Evolutionary conservation across 2,329 filamentous ascomycete species (phyloP), one percentile per base, ranked within the genome.

Genomic region (Lasiodiplodia theobromae): DNA sequence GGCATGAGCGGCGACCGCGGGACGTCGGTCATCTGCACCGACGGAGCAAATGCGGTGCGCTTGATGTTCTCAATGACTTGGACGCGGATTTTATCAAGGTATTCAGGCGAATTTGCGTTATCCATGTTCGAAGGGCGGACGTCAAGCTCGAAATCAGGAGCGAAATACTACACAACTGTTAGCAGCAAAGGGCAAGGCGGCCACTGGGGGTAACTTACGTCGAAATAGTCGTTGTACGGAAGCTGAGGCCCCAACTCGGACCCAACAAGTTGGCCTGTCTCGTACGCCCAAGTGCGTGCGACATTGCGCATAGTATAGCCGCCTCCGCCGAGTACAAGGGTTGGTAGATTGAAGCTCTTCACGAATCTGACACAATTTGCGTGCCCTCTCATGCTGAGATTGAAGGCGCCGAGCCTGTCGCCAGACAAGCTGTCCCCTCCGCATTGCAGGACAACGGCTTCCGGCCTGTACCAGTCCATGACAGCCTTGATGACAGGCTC

Each of bases 161-260:
- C 88, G 75, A 91, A 91, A 75, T 91, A 91, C 84, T 88, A 70
- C 31, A 49, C 25, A 18, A 5, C 7, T 12, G 44, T 67, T 53
- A 67, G 54, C 18, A 2, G 10, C 25, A 18, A 25, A 28, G 11
- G 11, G n/a, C 3, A 21, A 74, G 72, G 53, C 49, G n/a, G 10
- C 10, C 54, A 57, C 11, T 23, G 34, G 58, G 66, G 57, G 4
- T 47, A 54, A 23, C 80, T 74, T 77, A 86, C 86, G 78, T 91
- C 89, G 76, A 98, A 98, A 80, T 98, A 98, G 83, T 98, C 95
- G 71, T 97, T 98, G 80, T 94, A 98, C 0, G 95, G 95, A 51
- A 98, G 85, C n/a, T 92, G 90, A 5, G 91, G 86, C 12, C 89
- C 86, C 86, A 98, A 92, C 37, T 92, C 87, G 70, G 94, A 89